Evolutionary conservation across 441 rosid species (phyloP).

Genomic region (Viola pubescens): DNA sequence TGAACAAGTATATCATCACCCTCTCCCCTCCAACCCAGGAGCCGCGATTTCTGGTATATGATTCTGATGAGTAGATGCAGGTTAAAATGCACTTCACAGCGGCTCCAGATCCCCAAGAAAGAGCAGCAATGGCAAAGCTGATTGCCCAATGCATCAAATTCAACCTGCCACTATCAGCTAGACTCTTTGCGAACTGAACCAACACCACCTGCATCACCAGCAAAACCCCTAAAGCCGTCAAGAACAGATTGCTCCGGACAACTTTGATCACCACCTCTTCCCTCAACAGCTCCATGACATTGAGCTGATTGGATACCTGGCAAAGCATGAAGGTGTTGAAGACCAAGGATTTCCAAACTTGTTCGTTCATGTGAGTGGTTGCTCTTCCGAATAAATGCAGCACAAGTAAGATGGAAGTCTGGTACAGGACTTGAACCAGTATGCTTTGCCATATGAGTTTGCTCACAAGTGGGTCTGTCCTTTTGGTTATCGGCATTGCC

Average conservation of each 20-base stretch:
- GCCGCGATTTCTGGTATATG: not conserved
- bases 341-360: slow-evolving; percentile 14
- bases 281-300: slow-evolving; percentile 5
- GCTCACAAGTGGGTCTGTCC: slow-evolving; percentile 15
- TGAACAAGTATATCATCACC: no score
- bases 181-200: slow-evolving; percentile 7
- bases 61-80: not conserved
- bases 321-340: slow-evolving; percentile 23
- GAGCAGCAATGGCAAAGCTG: slow-evolving; percentile 17
- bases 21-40: no score
- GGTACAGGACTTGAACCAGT: slow-evolving; percentile 16
- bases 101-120: slow-evolving; percentile 14
- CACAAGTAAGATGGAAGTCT: slow-evolving; percentile 16
- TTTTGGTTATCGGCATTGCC: not conserved
- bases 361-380: slow-evolving; percentile 9
- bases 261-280: not conserved
- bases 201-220: slow-evolving; percentile 15
- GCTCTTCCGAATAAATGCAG: slow-evolving; percentile 16
- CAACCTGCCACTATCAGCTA: slow-evolving; percentile 13
- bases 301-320: slow-evolving; percentile 23
- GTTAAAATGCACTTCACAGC: slow-evolving; percentile 3
- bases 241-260: slow-evolving; percentile 6
- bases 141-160: slow-evolving; percentile 17
- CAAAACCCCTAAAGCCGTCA: slow-evolving; percentile 1
- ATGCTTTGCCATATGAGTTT: slow-evolving; percentile 14